Evolutionary conservation across 1,139 yeast species (phyloP).

Genomic region (Kurtzmaniella natalensis): DNA sequence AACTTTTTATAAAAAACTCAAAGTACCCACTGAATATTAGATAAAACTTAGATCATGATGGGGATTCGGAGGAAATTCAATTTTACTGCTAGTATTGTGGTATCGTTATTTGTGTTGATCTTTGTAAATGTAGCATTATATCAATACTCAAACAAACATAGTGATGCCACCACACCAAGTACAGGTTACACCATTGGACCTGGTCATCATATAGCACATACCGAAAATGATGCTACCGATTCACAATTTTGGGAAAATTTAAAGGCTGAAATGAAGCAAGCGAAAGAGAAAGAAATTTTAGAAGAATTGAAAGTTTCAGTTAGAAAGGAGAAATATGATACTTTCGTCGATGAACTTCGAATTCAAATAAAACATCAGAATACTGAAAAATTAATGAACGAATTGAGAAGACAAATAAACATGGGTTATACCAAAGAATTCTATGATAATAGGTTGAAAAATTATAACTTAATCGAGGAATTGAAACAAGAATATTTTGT

Average conservation of each 20-base stretch:
- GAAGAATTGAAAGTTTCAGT: slow-evolving; percentile 13
- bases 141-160: too few species aligned
- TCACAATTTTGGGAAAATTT: slow-evolving; percentile 7
- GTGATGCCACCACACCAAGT: too few species aligned
- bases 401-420: slow-evolving; percentile 14
- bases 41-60: too few species aligned
- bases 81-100: not conserved
- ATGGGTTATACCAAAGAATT: slow-evolving; percentile 18
- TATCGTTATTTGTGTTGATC: slow-evolving; percentile 1
- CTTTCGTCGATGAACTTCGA: slow-evolving; percentile 13
- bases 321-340: slow-evolving; percentile 11
- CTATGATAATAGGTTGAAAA: slow-evolving; percentile 15
- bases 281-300: slow-evolving; percentile 16
- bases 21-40: too few species aligned
- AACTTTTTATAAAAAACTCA: too few species aligned
- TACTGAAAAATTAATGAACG: slow-evolving; percentile 13
- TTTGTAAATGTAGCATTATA: slow-evolving; percentile 1
- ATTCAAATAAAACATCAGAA: slow-evolving; percentile 10
- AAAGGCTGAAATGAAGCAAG: slow-evolving; percentile 11
- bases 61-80: too few species aligned
- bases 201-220: slow-evolving; percentile 1
- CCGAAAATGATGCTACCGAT: slow-evolving; percentile 7
- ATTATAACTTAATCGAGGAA: slow-evolving; percentile 18
- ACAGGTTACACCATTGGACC: slow-evolving; percentile 3
- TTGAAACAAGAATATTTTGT: slow-evolving; percentile 18